phyloP scores from a whole-genome alignment of 202 grass and related monocot species.

The Setaria italica region DNA sequence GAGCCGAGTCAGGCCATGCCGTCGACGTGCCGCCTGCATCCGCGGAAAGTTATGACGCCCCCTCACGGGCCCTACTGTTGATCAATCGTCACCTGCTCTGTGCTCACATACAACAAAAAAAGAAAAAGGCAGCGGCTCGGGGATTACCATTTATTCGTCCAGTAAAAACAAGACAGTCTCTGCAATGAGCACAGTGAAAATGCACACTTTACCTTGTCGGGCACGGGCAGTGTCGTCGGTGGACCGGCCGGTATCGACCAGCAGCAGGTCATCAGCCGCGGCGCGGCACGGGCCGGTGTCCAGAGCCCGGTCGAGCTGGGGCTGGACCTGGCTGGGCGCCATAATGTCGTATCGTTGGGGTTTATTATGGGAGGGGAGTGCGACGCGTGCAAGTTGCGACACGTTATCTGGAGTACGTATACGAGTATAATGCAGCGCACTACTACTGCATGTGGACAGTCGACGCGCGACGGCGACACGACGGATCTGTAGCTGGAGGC shows the following conservation, averaged over 20 bases:
- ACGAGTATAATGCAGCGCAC: neutral
- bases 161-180: neutral
- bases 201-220: neutral
- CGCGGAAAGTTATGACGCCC: slow-evolving; percentile 12
- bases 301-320: neutral
- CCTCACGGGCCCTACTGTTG: slow-evolving; percentile 42
- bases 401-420: neutral
- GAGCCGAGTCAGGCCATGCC: neutral
- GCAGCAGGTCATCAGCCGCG: neutral
- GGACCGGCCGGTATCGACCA: neutral
- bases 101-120: too few relatives aligned
- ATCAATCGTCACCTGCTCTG: too few relatives aligned
- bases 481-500: too few relatives aligned
- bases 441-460: neutral
- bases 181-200: neutral
- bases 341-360: neutral
- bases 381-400: neutral
- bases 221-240: slow-evolving; percentile 12
- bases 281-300: neutral
- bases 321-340: neutral
- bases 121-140: too few relatives aligned
- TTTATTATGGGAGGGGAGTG: neutral
- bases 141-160: neutral
- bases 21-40: neutral
- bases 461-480: neutral